Evolutionary conservation across 2,329 filamentous ascomycete species (phyloP), one percentile per base, ranked within the genome.

Genomic region (Aschersonia sp.): DNA sequence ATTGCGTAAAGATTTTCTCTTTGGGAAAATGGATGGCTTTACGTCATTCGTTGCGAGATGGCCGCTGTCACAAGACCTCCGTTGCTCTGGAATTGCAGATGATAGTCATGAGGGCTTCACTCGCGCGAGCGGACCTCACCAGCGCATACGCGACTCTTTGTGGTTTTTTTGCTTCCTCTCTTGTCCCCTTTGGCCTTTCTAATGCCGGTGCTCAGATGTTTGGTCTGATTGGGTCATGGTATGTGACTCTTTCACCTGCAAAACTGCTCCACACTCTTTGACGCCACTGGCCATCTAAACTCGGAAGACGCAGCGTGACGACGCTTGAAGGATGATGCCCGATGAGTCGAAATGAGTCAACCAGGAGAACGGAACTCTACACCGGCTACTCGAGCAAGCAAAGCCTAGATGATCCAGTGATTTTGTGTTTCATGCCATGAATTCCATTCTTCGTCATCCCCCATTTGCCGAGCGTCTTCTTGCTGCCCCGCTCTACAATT

Each of bases 1-100:
- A 98, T 98, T 50, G 59, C 76, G 7, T 9, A 30, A 5, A 14
- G 22, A 32, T 9, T 43, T 35, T 11, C 30, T 9, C 9, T 22
- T 22, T 12, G 35, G 35, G 8, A 8, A 37, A 37, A 12, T 37
- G 35, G 12, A 12, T 37, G 8, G 35, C 35, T 12, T 37, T 37
- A 37, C 35, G 35, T 12, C 12, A 12, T 9, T 12, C 35, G 35
- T 37, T 37, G 35, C 12, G 40, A 29, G 40, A 42, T 42, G n/a
- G 9, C 12, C 40, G 22, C 22, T 22, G 22, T 22, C 22, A 22
- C 22, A 22, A 22, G 22, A 22, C 22, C 22, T 22, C 22, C 22
- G 22, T 22, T 22, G 22, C 22, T 22, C 22, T 22, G 22, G 22
- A 4, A 22, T 22, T 22, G 22, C 22, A 22, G 22, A 22, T 22